Conservation (phyloP, 768 basidiomycete species). For the Auricularia heimuer region DNA sequence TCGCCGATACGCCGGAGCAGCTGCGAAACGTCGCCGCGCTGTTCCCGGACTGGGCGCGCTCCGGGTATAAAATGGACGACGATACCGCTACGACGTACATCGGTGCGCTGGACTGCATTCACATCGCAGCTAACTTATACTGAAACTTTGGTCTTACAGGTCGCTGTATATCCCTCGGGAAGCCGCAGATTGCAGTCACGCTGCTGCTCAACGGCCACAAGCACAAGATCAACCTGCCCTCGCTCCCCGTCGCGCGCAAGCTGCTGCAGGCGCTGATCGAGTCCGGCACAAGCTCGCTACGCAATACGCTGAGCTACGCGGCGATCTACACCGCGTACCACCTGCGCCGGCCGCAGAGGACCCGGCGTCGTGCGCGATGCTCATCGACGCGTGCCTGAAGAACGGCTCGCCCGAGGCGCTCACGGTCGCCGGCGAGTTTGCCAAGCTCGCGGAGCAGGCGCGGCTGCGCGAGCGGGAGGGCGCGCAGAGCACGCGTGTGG, state of each 20-base stretch:
- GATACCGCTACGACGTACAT: background rate
- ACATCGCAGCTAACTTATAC: background rate
- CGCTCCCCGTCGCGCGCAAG: background rate
- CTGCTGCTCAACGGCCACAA: background rate
- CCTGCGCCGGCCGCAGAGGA: background rate
- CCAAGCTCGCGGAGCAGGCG: background rate
- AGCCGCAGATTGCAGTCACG: background rate
- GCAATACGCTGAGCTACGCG: background rate
- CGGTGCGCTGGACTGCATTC: background rate
- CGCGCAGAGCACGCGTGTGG: background rate
- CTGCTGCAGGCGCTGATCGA: background rate
- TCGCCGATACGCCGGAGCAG: slow-evolving; percentile 1
- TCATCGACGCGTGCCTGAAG: background rate
- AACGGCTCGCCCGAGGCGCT: background rate
- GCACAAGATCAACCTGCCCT: slow-evolving; percentile 1
- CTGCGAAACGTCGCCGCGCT: background rate
- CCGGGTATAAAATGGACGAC: background rate
- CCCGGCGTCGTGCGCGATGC: background rate
- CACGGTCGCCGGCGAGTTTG: background rate
- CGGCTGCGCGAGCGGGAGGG: background rate
- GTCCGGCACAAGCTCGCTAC: background rate
- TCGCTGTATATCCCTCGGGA: background rate
- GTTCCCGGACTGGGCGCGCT: background rate
- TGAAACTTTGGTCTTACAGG: background rate
- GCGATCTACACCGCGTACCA: background rate